A percentile compares a stretch with the other conserved stretches of the same genome.
phyloP scores from a whole-genome alignment of 106 monocot genomes.

The Platanthera zijinensis region DNA sequence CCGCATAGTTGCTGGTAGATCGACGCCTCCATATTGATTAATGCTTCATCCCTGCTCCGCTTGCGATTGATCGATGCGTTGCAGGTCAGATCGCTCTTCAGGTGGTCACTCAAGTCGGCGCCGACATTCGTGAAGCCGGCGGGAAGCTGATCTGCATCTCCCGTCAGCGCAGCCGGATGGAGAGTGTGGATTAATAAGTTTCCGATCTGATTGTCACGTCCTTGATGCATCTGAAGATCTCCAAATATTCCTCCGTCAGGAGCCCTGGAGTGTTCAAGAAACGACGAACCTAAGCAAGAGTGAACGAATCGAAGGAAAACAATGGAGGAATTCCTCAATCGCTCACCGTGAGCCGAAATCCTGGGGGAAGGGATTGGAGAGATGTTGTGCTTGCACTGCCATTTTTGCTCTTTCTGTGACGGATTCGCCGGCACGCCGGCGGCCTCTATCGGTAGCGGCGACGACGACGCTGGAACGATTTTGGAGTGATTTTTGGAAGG shows the following conservation, averaged over 20 bases:
- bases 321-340: background rate
- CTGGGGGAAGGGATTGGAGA: conserved; percentile 21
- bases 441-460: no score
- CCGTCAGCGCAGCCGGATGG: background rate
- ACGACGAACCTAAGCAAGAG: background rate
- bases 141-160: background rate
- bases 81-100: conserved; percentile 38
- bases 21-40: no score
- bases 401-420: background rate
- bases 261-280: background rate
- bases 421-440: no score
- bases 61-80: conserved; percentile 18
- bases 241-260: background rate
- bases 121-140: background rate
- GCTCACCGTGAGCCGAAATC: conserved; percentile 23
- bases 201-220: background rate
- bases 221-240: background rate
- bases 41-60: background rate
- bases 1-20: background rate
- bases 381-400: conserved; percentile 43
- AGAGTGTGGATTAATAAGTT: background rate
- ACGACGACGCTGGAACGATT: no score
- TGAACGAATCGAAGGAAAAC: background rate
- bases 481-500: no score
- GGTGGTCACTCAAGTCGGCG: conserved; percentile 21